Base-by-base conservation (phyloP, 129 eudicot genomes). In the Ambrosia artemisiifolia region DNA sequence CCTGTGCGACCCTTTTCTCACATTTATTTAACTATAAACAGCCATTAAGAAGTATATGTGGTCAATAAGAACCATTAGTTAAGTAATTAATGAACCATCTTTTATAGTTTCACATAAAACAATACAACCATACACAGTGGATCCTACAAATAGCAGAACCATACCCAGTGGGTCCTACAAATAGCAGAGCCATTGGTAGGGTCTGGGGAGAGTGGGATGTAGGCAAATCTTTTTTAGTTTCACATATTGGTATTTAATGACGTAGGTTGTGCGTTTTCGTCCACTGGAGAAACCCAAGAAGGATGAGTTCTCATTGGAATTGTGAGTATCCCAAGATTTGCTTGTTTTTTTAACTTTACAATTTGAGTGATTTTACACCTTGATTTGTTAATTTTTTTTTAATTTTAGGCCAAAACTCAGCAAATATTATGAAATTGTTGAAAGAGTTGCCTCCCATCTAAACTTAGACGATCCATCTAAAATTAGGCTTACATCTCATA, bases 401-500 rank as follows among this genome's bases (percentile, higher is more conserved):
- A 18, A 35, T 65, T 51, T 33, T 75, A 91, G 97, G 88, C 84
- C 97, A 81, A 91, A 88, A 77, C 87, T 78, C 11, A 70, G 88
- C 78, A 92, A 70, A 35, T 92, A 92, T 67, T 91, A 92, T 69
- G 97, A 92, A 69, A 86, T 92, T 8, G 96, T 92, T 11, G 94
- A 92, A 77, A 79, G 74, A 46, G 87, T 92, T 54, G 96, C 97
- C 1, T 65, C 51, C 44, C 88, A 81, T 67, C 83, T 92, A 76
- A 75, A 77, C 60, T 69, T 88, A 69, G 83, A 83, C 14, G 96
- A 91, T 72, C 90, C 97, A 61, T 82, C 90, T 42, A 91, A 91
- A 77, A 84, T 91, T 48, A 80, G 97, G 78, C 97, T 91, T 71
- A 91, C 97, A 74, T 76, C 97, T 51, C 97, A 91, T 67, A 88